Evolutionary conservation across 2,329 filamentous ascomycete species (phyloP), one percentile per base, ranked within the genome.

Genomic region (Phialophora expanda): DNA sequence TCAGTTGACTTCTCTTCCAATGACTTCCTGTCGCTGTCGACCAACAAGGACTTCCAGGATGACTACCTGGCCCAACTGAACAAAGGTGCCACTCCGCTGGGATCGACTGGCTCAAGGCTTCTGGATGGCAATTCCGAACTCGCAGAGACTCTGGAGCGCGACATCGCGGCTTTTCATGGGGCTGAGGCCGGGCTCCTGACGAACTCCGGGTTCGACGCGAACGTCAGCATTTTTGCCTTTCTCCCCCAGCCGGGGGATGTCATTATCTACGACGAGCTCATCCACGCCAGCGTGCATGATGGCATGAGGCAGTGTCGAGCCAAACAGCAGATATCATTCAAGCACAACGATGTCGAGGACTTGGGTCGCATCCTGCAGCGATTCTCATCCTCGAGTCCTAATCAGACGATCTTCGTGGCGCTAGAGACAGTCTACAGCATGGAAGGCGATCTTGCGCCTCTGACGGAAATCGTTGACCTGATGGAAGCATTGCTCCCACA

Each of bases 221-320:
- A 90, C 71, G 81, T 85, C 0, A 88, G 87, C 0, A 78, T 90
- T 1, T 84, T 90, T n/a, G 78, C 82, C 1, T 86, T 83, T 62
- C 79, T 88, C 1, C 86, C 88, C 0, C 87, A 87, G 68, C 79
- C 78, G 0, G 86, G 83, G 0, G 89, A 91, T 74, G 72, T 84
- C 1, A 82, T 95, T 24, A 75, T 95, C 0, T 89, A 91, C 70
- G 91, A 94, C 72, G 89, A 90, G 74, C 80, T 90, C 34, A 87
- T 94, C 14, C 91, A 94, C 71, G 91, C 91, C 0, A 93, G 89
- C 70, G 86, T 89, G 1, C 90, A 92, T 66, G 90, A 93, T 74
- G 91, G 91, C 0, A 91, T 93, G 88, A 82, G 83, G 20, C 72
- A 89, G 22, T 88, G 87, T 6, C 83, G 89, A 1, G 88, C 87